Evolutionary conservation across 75 land plant genomes (phyloP).

Genomic region (Pseudotsuga menziesii): DNA sequence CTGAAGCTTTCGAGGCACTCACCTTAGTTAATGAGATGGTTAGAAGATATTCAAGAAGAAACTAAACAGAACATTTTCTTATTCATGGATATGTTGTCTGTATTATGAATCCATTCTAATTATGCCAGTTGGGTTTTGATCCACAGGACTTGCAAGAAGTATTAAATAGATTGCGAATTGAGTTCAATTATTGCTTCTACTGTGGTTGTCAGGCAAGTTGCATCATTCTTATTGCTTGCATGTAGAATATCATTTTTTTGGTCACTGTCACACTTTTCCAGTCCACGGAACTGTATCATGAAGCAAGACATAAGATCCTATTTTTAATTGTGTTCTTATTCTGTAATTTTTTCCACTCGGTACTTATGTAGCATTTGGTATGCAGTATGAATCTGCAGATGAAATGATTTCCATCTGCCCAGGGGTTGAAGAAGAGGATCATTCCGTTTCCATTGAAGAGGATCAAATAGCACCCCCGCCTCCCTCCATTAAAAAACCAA

Average conservation of each 20-base stretch:
- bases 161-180: neutral
- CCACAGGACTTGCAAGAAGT: conserved; percentile 10
- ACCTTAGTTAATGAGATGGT: neutral
- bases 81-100: neutral
- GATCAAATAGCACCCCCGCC: no score
- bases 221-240: neutral
- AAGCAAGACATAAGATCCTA: neutral
- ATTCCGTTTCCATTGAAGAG: no score
- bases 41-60: no score
- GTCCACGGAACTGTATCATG: neutral
- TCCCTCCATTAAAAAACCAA: no score
- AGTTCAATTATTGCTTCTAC: conserved; percentile 13
- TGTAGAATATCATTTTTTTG: neutral
- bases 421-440: conserved; percentile 3
- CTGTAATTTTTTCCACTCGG: neutral
- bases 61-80: no score
- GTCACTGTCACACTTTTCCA: neutral
- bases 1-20: neutral
- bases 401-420: conserved; percentile 6
- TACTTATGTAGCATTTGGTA: neutral
- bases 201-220: conserved; percentile 12
- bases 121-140: neutral
- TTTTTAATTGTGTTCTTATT: neutral
- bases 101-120: neutral
- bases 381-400: conserved; percentile 11